Base-by-base conservation (phyloP, 257 asterid species). In the Henckelia pumila region DNA sequence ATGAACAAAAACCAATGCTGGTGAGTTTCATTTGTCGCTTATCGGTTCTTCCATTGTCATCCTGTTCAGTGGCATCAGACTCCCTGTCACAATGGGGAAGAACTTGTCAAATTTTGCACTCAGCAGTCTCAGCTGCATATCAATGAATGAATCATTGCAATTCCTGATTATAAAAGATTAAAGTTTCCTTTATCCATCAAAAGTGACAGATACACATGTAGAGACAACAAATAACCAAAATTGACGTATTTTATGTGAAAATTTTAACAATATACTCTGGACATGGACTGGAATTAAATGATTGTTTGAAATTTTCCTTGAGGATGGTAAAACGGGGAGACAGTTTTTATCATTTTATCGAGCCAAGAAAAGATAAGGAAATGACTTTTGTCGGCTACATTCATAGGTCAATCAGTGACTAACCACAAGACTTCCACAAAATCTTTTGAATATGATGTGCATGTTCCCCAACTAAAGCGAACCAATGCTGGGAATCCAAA, bases 391-490 rank as follows among this genome's bases (percentile, higher is more conserved):
- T 37, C 11, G 49, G 16, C 17, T 37, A 37, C 28, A 47, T 32
- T 69, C 49, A 29, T 65, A 66, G 9, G 40, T 66, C 49, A 55
- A 59, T 68, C 23, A 67, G 33, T 28, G 64, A 77, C 85, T 86
- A 61, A 93, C 99, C 99, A 93, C 76, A 84, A 56, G 53, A 93
- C 99, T 40, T 86, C 87, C 20, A 84, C 97, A 32, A 74, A 75
- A 53, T 85, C 82, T 78, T 83, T 88, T 74, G 87, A 80, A 78
- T 84, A 88, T 4, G 96, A 64, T 59, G 74, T 79, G 83, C 99
- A 93, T 61, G 99, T 90, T 63, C 92, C 97, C 99, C 99, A 93
- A 75, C 99, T 93, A 84, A 93, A 93, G 69, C 97, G 95, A 67
- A 93, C 99, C 81, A 93, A 77, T 19, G 89, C 57, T 63, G 99